Evolutionary conservation across 805 yeast genomes (phyloP), one percentile per base, ranked within the genome.

Genomic region (Spathaspora boniae): DNA sequence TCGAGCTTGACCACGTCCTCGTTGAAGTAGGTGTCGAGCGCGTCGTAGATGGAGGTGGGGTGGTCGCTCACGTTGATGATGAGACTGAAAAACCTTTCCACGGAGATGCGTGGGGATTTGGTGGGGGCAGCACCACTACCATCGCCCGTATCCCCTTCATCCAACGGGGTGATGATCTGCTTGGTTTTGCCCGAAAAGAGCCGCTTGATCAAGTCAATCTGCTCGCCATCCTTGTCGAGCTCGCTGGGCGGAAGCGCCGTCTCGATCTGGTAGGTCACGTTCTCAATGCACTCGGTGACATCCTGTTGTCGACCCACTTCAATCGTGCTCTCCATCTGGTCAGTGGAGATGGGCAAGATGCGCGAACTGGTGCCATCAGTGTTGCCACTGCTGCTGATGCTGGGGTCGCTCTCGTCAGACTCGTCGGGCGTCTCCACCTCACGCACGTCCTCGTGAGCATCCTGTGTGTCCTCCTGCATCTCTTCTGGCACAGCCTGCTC

Each of bases 281-380:
- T 93, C 37, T 89, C 95, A 51, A 91, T 88, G 58, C 98, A 91
- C 55, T 93, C 98, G 0, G 97, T 88, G 14, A 93, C 98, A 65
- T 93, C 98, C 56, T 93, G 98, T 55, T 93, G 98, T 45, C 95
- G 70, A 2, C 96, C 95, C 51, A 81, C 68, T 51, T 86, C 89
- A 35, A 82, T 67, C 0, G 93, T 80, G 48, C 80, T 75, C 38
- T 78, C 88, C 59, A 83, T 72, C 50, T 82, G 87, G 42, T 80
- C 85, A 4, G 77, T 61, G 40, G 72, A 65, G 9, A 75, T 75
- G 25, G 53, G 58, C 27, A 62, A 45, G 19, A 62, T 36, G 27
- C 46, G 48, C n/a, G n/a, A n/a, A n/a, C n/a, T n/a, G n/a, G n/a
- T n/a, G n/a, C n/a, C n/a, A n/a, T n/a, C n/a, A n/a, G n/a, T n/a